Percentiles rank a stretch among this genome's conserved stretches.
Evolutionary conservation across 768 basidiomycete genomes (phyloP).

Genomic region (Austroboletus festivus): DNA sequence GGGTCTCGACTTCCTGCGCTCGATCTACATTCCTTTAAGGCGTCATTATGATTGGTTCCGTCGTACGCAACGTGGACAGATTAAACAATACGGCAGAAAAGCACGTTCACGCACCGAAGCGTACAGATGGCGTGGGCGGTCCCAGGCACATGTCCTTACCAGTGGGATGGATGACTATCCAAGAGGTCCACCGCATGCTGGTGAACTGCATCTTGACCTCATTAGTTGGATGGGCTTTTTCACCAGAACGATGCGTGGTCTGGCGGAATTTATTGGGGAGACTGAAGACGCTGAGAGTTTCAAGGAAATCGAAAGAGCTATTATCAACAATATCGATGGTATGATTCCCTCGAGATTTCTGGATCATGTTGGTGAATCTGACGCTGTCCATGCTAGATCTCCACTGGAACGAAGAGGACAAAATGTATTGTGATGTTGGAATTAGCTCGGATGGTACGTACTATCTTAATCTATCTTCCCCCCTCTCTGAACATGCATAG

Average conservation of each 20-base stretch:
- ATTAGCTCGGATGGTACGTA: conserved; percentile 77
- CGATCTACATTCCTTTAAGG: conserved; percentile 80
- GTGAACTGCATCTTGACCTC: conserved; percentile 90
- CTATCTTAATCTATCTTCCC: neutral
- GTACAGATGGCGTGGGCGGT: conserved; percentile 93
- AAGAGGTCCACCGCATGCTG: conserved; percentile 81
- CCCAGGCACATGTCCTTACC: conserved; percentile 82
- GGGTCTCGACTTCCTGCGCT: conserved; percentile 65
- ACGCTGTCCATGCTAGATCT: conserved; percentile 52
- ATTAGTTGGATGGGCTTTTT: conserved; percentile 98
- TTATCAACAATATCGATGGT: conserved; percentile 87
- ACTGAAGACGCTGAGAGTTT: conserved; percentile 80
- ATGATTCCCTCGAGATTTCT: neutral
- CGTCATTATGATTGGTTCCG: conserved; percentile 97
- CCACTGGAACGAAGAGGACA: conserved; percentile 85
- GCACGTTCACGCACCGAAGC: conserved; percentile 87
- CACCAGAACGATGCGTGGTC: conserved; percentile 86
- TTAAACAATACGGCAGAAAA: conserved; percentile 83
- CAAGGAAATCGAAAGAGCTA: conserved; percentile 71
- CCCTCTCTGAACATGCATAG: conserved; percentile 37
- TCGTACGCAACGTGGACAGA: conserved; percentile 88
- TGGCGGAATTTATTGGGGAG: conserved; percentile 84
- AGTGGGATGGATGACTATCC: conserved; percentile 98
- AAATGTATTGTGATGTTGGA: conserved; percentile 92
- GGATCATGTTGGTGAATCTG: neutral